Evolutionary conservation across 371 early-diverging fungal genomes (phyloP).

Genomic region (Nematocida sp.): DNA sequence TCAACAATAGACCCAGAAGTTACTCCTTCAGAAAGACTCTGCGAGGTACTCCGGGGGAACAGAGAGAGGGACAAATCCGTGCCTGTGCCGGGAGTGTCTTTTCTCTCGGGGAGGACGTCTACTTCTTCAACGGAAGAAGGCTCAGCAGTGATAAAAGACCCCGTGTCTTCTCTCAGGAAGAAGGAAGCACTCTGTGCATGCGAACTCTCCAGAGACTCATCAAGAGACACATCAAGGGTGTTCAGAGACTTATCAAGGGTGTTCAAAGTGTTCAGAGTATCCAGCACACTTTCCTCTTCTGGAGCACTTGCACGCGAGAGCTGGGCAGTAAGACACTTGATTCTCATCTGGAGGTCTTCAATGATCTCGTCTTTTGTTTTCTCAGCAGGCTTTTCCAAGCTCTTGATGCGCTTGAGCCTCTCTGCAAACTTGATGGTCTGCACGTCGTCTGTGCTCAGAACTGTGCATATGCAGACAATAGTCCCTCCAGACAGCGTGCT

Average conservation of each 20-base stretch:
- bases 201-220: too few relatives aligned
- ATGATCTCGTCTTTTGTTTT: constrained; percentile 47
- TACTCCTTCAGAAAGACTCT: not conserved
- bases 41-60: not conserved
- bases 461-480: constrained; percentile 69
- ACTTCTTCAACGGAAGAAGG: not conserved
- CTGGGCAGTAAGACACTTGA: constrained; percentile 21
- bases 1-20: constrained; percentile 3
- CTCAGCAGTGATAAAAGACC: too few relatives aligned
- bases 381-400: not conserved
- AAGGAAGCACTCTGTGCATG: too few relatives aligned
- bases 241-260: not conserved
- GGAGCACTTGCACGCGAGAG: not conserved
- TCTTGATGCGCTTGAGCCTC: constrained; percentile 51
- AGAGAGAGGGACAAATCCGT: not conserved
- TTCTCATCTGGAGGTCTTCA: constrained; percentile 25
- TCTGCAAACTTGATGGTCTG: constrained; percentile 81
- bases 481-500: constrained; percentile 72
- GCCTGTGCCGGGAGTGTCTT: not conserved
- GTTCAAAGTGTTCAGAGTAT: too few relatives aligned
- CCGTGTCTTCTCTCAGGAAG: too few relatives aligned
- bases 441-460: constrained; percentile 76
- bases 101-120: not conserved
- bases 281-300: not conserved
- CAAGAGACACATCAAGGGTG: not conserved